Evolutionary conservation across 345 rosid genomes (phyloP), one percentile per base, ranked within the genome.

Genomic region (Nephelium lappaceum): DNA sequence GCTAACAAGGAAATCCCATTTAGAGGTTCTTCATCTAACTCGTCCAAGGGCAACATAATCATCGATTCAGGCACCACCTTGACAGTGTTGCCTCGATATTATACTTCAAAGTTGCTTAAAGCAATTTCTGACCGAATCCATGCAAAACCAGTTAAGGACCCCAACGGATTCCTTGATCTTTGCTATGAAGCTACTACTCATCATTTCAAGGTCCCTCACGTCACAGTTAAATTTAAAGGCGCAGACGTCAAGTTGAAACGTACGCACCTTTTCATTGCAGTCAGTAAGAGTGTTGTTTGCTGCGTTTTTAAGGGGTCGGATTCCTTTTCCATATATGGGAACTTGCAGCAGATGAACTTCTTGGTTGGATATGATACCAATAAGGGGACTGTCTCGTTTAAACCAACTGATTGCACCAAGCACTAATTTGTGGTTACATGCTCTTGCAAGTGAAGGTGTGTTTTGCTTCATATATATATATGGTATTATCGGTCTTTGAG

Each of bases 31-130:
- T 23, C 82, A 11, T 61, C 51, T 1, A n/a, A n/a, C 75, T 6
- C 31, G 15, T n/a, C 21, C 6, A 57, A 71, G 1, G 93, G 92
- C 11, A 89, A 90, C 85, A 88, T 88, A 31, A 86, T 90, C 53
- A 84, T 90, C 25, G 96, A 93, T 76, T 91, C 93, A 0, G 93
- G 98, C 8, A 89, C 90, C 10, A 88, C 97, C 6, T 62, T 83
- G 41, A 92, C 93, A 0, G 5, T 89, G 0, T 53, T 87, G 0
- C 91, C 89, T 0, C 11, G 38, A 0, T 80, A 78, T 6, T 84
- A 84, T 45, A 81, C 70, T 64, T 18, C 71, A 8, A 24, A 76
- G n/a, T 12, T 90, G 74, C 73, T 61, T 1, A 8, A 83, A 1
- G 83, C 84, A 6, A 80, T 86, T 0, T 70, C 67, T 4, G 62